Evolutionary conservation across 2,329 filamentous ascomycete species (phyloP).

Genomic region (Exutisphaerella laricina): DNA sequence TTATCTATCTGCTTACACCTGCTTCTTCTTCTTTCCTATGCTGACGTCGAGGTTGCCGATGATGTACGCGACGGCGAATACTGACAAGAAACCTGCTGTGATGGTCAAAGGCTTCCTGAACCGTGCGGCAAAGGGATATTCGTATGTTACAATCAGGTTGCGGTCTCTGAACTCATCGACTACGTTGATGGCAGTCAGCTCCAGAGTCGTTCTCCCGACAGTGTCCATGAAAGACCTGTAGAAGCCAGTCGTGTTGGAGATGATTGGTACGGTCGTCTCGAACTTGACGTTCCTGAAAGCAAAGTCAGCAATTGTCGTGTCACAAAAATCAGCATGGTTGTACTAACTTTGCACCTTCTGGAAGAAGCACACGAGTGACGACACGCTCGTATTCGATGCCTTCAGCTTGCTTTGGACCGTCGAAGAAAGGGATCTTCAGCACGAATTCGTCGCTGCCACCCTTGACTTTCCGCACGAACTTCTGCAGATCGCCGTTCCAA

Average conservation of each 20-base stretch:
- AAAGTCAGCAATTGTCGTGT: not conserved
- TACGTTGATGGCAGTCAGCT: conserved; percentile 74
- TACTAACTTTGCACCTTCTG: conserved; percentile 80
- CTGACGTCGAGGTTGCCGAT: conserved; percentile 75
- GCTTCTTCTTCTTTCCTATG: conserved; percentile 50
- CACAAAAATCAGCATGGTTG: too few relatives aligned
- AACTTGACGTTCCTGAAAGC: conserved; percentile 67
- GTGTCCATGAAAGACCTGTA: conserved; percentile 94
- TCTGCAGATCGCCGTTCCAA: conserved; percentile 82
- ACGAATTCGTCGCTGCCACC: conserved; percentile 63
- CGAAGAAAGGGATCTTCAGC: conserved; percentile 85
- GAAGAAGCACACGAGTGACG: conserved; percentile 74
- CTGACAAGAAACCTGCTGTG: conserved; percentile 63
- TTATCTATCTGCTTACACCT: conserved; percentile 14
- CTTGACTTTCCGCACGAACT: conserved; percentile 63
- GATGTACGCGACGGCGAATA: conserved; percentile 70
- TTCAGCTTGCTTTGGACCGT: conserved; percentile 81
- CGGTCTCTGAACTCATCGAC: conserved; percentile 85
- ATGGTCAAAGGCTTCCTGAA: conserved; percentile 84
- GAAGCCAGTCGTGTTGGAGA: conserved; percentile 55
- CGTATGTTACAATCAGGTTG: conserved; percentile 80
- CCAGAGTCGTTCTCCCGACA: conserved; percentile 74
- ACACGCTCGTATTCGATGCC: conserved; percentile 81
- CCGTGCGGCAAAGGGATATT: conserved; percentile 67
- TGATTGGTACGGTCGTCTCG: conserved; percentile 66